phyloP scores from a whole-genome alignment of 2,329 filamentous ascomycete species.

The Cordyceps farinosa region DNA sequence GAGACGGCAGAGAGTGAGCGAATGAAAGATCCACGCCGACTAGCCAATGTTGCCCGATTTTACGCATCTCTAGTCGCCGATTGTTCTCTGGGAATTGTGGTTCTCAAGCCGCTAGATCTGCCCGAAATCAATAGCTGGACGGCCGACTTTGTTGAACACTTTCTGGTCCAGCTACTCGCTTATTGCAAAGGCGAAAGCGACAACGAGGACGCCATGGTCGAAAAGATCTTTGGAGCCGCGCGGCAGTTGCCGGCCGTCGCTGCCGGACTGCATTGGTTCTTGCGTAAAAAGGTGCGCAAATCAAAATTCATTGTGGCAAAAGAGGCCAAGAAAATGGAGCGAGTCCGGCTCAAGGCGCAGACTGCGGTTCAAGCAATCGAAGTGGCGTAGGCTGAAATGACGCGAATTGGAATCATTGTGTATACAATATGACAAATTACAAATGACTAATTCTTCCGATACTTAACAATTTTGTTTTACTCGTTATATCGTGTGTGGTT shows the following conservation, averaged over 20 bases:
- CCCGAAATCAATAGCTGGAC: conserved; percentile 73
- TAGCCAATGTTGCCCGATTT: conserved; percentile 53
- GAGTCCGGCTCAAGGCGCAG: conserved; percentile 34
- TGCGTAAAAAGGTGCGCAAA: conserved; percentile 70
- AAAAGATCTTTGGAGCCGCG: conserved; percentile 63
- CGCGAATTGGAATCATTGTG: background rate
- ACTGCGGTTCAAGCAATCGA: conserved; percentile 23
- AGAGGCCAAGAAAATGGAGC: conserved; percentile 43
- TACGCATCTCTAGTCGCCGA: conserved; percentile 50
- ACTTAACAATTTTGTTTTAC: background rate
- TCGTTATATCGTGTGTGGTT: background rate
- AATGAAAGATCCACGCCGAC: conserved; percentile 46
- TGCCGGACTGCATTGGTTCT: conserved; percentile 72
- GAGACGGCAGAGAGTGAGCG: conserved; percentile 46
- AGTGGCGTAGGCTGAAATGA: conserved; percentile 2
- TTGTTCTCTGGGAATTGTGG: conserved; percentile 42
- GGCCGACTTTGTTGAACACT: conserved; percentile 71
- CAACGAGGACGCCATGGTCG: conserved; percentile 55
- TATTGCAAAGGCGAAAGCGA: conserved; percentile 49
- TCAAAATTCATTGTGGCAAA: conserved; percentile 52
- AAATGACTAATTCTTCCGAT: background rate
- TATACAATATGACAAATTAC: conserved; percentile 2
- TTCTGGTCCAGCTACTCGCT: conserved; percentile 73
- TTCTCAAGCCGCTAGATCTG: conserved; percentile 71
- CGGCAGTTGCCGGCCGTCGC: conserved; percentile 65